phyloP scores from a whole-genome alignment of 1,139 yeast species.

The Diutina ranongensis region DNA sequence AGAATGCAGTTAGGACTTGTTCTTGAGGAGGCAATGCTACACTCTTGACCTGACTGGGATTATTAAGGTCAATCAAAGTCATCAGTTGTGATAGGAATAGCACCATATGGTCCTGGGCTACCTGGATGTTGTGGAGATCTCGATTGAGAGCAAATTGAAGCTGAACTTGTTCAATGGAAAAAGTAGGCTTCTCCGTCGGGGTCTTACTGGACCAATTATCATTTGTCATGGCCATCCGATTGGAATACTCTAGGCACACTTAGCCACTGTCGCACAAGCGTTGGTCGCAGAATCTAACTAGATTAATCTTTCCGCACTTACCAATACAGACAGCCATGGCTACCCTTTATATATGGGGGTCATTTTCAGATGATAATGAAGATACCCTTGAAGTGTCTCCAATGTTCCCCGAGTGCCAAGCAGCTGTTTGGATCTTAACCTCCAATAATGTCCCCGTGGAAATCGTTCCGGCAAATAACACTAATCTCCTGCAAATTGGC shows the following conservation, averaged over 20 bases:
- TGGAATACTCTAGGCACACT: no score
- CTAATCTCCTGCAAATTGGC: conserved; percentile 41
- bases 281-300: no score
- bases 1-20: neutral
- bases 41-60: conserved; percentile 2
- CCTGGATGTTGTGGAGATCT: neutral
- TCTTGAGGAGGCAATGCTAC: neutral
- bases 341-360: neutral
- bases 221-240: neutral
- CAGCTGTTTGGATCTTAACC: neutral
- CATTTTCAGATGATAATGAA: neutral
- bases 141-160: neutral
- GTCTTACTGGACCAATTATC: neutral
- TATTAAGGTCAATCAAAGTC: conserved; percentile 2
- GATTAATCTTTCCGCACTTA: no score
- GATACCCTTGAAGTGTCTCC: neutral
- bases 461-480: conserved; percentile 45
- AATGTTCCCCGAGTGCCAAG: conserved; percentile 2
- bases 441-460: conserved; percentile 10
- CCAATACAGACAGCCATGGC: no score
- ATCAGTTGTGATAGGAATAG: neutral
- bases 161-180: conserved; percentile 4
- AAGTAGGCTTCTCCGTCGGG: neutral
- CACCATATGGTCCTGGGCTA: conserved; percentile 3
- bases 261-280: no score